A percentile compares a stretch with the other conserved stretches of the same genome.
phyloP scores from a whole-genome alignment of 2,329 filamentous ascomycete species.

The Chaetomium sp. region DNA sequence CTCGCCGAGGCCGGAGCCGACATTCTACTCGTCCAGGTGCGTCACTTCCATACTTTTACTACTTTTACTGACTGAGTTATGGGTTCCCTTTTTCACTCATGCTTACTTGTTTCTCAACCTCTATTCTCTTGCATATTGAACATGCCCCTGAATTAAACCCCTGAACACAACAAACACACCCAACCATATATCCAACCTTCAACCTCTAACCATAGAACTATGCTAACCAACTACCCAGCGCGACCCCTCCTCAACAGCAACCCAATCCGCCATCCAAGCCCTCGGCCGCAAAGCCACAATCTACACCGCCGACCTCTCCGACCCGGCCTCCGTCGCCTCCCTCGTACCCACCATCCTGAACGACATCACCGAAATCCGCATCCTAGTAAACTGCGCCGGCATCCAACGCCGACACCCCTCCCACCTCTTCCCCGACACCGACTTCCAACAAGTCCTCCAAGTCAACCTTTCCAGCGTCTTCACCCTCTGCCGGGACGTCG shows the following conservation, averaged over 20 bases:
- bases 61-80: background rate
- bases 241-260: too few species aligned
- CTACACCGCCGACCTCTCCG: constrained; percentile 64
- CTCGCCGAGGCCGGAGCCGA: constrained; percentile 55
- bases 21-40: constrained; percentile 48
- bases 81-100: too few species aligned
- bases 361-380: constrained; percentile 60
- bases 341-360: constrained; percentile 56
- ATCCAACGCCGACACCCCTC: constrained; percentile 75
- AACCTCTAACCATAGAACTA: too few species aligned
- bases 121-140: too few species aligned
- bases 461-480: constrained; percentile 83
- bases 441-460: constrained; percentile 77
- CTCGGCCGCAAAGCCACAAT: constrained; percentile 61
- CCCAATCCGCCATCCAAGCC: constrained; percentile 44
- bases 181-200: constrained; percentile 46
- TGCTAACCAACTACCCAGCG: too few species aligned
- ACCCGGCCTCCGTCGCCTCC: constrained; percentile 49
- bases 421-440: constrained; percentile 65
- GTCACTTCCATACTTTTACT: background rate
- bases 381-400: constrained; percentile 80
- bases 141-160: background rate
- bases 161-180: constrained; percentile 29
- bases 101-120: too few species aligned
- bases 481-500: constrained; percentile 67